Evolutionary conservation across 352 stramenopile species (phyloP).

Genomic region (Phytophthora pseudosyringae): DNA sequence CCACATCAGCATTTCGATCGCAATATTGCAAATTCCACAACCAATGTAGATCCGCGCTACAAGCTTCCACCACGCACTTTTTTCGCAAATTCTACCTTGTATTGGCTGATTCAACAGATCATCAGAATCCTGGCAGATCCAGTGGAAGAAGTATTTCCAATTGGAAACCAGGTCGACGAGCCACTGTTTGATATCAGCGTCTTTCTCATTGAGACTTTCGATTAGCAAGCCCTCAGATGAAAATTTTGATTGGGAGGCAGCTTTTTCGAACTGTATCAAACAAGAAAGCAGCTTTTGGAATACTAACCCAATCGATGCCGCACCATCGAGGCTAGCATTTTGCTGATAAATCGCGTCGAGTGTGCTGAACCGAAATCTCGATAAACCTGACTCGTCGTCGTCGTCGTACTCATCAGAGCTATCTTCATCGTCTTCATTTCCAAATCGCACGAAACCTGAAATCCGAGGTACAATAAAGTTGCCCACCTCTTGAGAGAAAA

Average conservation of each 20-base stretch:
- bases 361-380: slow-evolving; percentile 44
- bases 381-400: slow-evolving; percentile 16
- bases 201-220: slow-evolving; percentile 23
- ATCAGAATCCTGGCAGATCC: slow-evolving; percentile 50
- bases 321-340: slow-evolving; percentile 53
- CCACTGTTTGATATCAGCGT: slow-evolving; percentile 46
- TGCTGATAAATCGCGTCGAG: slow-evolving; percentile 60
- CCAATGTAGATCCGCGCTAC: slow-evolving; percentile 54
- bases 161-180: slow-evolving; percentile 54
- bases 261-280: slow-evolving; percentile 51
- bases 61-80: slow-evolving; percentile 48
- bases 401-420: slow-evolving; percentile 40
- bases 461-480: slow-evolving; percentile 47
- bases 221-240: slow-evolving; percentile 32
- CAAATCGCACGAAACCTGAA: slow-evolving; percentile 15
- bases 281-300: slow-evolving; percentile 60
- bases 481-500: slow-evolving; percentile 46
- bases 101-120: slow-evolving; percentile 23
- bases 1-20: slow-evolving; percentile 42
- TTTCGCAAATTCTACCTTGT: slow-evolving; percentile 17
- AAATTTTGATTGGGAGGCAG: slow-evolving; percentile 24
- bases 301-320: slow-evolving; percentile 44
- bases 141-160: slow-evolving; percentile 62
- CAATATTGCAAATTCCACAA: slow-evolving; percentile 57
- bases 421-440: slow-evolving; percentile 22